A percentile compares a stretch with the other conserved stretches of the same genome.
These are phyloP conservation scores for Limnomonas spitsbergensis DNA, from an alignment of 139 green algal genomes.

Conservation along the genomic window DNA sequence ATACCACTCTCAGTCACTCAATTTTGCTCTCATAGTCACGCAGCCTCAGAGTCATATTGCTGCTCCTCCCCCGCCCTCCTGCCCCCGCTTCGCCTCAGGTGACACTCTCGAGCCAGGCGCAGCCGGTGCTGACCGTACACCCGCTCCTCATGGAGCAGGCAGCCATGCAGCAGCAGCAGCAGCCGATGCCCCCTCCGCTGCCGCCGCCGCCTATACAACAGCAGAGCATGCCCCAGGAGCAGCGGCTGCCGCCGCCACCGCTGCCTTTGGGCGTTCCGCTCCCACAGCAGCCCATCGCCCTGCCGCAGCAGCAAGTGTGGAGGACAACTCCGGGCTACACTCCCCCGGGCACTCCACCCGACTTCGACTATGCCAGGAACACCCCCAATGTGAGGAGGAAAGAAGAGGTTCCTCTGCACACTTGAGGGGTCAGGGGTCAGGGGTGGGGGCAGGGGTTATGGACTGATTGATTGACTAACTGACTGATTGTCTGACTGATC, in stretches of 20 bases:
- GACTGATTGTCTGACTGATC: background rate
- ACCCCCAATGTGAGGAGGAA: background rate
- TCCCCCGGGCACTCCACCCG: background rate
- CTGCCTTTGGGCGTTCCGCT: background rate
- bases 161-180: too few relatives aligned
- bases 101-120: background rate
- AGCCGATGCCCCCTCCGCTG: background rate
- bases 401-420: background rate
- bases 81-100: too few relatives aligned
- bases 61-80: too few relatives aligned
- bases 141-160: conserved; percentile 1
- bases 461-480: background rate
- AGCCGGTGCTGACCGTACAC: background rate
- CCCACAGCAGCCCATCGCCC: background rate
- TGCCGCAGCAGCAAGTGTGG: background rate
- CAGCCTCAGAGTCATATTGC: too few relatives aligned
- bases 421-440: background rate
- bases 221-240: background rate
- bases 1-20: too few relatives aligned
- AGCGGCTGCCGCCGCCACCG: background rate
- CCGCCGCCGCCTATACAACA: background rate
- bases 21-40: too few relatives aligned
- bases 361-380: conserved; percentile 6
- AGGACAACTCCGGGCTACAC: conserved; percentile 1
- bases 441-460: background rate